Evolutionary conservation across 2,329 filamentous ascomycete species (phyloP), one percentile per base, ranked within the genome.

Genomic region (Penicillium carneum): DNA sequence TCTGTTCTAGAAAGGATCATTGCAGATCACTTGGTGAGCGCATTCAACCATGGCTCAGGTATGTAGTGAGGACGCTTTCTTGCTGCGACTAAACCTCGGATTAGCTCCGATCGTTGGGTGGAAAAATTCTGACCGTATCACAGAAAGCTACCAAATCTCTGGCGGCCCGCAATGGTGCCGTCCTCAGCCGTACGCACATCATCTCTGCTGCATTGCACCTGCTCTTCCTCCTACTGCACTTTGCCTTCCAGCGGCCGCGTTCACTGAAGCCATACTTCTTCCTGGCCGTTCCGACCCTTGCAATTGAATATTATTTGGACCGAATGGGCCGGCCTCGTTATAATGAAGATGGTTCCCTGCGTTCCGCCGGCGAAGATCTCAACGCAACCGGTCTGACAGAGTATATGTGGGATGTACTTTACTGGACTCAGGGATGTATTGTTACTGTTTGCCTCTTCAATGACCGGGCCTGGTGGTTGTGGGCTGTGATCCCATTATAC

Each of bases 321-420:
- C 85, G 86, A 48, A 87, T 93, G 8, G 92, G 91, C 12, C 90
- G 94, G 10, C 95, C 95, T 26, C 88, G 83, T 63, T 91, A 89
- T 74, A 86, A 88, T 67, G 80, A 81, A 29, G 88, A 87, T 49
- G 84, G 83, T 14, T 84, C 88, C n/a, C 83, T 98, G 63, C 88
- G 87, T 75, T 87, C 85, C 34, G 83, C 91, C 0, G 94, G 95
- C 45, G 93, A 98, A 76, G 95, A 99, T 76, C 86, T 99, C 53
- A 88, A 90, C 55, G 91, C 92, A 10, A 86, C 89, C 36, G 95
- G 95, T 4, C 81, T 99, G 82, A 98, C 94, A 11, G 95, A 97
- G 80, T 98, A 96, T 83, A 92, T 98, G 90, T 99, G 96, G 85
- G 95, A 99, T 80, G 87, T 97, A 51, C 83, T 97, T 55, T 98